Percentiles rank a stretch among this genome's conserved stretches.
Conservation (phyloP, 2,329 filamentous ascomycete genomes). For the Ascochyta koolunga region DNA sequence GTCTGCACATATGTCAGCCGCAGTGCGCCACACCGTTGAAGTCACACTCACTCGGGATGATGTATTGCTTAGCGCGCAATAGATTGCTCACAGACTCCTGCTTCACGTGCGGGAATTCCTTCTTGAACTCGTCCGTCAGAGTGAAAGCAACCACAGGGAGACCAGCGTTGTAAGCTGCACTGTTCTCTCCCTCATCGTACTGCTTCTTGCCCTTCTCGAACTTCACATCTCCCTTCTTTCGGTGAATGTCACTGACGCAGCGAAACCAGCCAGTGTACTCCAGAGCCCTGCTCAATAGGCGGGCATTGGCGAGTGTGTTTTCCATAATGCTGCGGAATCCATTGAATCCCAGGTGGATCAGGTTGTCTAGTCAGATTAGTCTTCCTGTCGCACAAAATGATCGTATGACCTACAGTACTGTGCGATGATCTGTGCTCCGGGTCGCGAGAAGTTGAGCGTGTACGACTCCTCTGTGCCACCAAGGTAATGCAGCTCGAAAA, state of each 20-base stretch:
- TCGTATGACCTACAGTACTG: conserved; percentile 66
- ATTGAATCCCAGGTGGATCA: conserved; percentile 71
- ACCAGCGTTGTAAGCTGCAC: conserved; percentile 66
- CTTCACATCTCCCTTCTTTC: conserved; percentile 56
- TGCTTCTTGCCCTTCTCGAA: conserved; percentile 52
- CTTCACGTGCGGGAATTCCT: conserved; percentile 66
- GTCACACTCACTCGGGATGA: conserved; percentile 64
- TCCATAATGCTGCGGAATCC: conserved; percentile 69
- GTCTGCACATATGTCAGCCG: conserved; percentile 49
- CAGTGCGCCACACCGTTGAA: conserved; percentile 4
- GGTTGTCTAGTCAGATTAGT: conserved; percentile 55
- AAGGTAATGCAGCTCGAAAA: conserved; percentile 75
- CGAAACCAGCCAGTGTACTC: conserved; percentile 70
- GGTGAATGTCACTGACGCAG: conserved; percentile 67
- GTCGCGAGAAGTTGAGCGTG: conserved; percentile 75
- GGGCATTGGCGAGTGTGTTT: conserved; percentile 69
- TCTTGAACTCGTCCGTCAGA: conserved; percentile 63
- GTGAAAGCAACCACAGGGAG: conserved; percentile 72
- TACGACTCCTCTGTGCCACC: conserved; percentile 74
- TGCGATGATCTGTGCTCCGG: conserved; percentile 71
- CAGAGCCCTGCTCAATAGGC: conserved; percentile 66
- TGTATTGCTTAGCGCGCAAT: conserved; percentile 70
- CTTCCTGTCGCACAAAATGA: neutral
- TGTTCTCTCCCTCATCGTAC: conserved; percentile 56
- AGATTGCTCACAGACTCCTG: conserved; percentile 69